phyloP scores from a whole-genome alignment of 2,329 filamentous ascomycete species.

The Trichophyton schoenleinii region DNA sequence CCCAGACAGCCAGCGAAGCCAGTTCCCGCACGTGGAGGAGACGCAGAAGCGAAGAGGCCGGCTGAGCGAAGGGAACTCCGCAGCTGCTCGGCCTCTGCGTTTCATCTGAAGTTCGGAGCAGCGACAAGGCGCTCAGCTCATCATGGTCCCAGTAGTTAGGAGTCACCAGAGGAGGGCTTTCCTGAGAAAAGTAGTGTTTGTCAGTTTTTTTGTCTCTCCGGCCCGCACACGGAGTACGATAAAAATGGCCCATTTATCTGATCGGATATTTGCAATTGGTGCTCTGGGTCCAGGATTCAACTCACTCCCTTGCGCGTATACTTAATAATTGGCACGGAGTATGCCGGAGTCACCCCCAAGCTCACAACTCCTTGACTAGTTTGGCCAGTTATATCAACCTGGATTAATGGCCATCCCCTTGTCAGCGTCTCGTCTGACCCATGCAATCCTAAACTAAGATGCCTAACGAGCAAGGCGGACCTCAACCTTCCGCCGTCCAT shows the following conservation, averaged over 20 bases:
- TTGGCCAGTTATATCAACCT: not conserved
- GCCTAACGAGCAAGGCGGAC: not conserved
- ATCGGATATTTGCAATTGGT: not conserved
- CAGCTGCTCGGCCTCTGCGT: too few species aligned
- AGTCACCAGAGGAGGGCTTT: too few species aligned
- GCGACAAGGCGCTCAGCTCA: not conserved
- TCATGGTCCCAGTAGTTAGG: not conserved
- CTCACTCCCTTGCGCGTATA: not conserved
- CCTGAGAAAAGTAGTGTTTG: too few species aligned
- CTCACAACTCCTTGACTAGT: too few species aligned
- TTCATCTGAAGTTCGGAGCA: not conserved
- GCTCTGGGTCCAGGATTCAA: not conserved
- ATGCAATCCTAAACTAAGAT: not conserved
- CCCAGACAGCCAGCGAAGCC: not conserved
- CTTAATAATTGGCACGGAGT: not conserved
- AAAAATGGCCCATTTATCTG: not conserved
- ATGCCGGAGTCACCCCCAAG: not conserved
- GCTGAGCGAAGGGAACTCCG: not conserved
- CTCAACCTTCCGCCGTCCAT: not conserved
- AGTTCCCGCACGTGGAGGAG: not conserved
- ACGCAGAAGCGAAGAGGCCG: too few species aligned
- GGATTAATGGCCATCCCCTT: not conserved
- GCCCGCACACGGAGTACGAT: too few species aligned
- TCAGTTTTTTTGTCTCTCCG: too few species aligned
- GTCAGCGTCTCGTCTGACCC: not conserved